Conservation (phyloP, 148 eudicot species). For the Polygonum aviculare region DNA sequence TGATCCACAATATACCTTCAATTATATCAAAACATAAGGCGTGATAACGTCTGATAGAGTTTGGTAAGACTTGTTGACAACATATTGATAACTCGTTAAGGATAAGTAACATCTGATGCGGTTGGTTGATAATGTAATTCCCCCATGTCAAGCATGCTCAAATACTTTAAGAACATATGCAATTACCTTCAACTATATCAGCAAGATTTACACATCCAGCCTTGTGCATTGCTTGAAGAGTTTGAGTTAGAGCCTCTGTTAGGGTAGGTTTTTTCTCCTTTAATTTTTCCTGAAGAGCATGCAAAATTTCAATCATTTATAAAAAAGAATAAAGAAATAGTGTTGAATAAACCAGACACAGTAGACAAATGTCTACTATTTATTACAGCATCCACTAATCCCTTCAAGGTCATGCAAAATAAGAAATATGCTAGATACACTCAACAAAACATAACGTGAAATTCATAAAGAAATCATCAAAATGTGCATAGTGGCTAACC, state of each 20-base stretch:
- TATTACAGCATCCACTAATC: neutral
- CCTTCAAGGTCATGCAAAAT: too few relatives aligned
- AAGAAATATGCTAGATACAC: too few relatives aligned
- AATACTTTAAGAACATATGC: neutral
- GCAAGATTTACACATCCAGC: slow-evolving; percentile 86
- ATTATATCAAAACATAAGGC: too few relatives aligned
- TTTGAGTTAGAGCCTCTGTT: slow-evolving; percentile 76
- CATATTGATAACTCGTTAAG: too few relatives aligned
- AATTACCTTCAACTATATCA: slow-evolving; percentile 81
- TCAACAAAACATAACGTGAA: too few relatives aligned
- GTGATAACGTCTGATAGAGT: too few relatives aligned
- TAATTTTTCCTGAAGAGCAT: slow-evolving; percentile 67
- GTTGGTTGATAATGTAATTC: too few relatives aligned
- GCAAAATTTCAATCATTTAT: neutral
- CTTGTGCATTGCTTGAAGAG: slow-evolving; percentile 91
- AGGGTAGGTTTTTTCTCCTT: slow-evolving; percentile 92
- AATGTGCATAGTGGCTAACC: neutral
- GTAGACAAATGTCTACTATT: neutral
- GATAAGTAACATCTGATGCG: too few relatives aligned
- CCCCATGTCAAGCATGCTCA: too few relatives aligned
- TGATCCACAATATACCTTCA: too few relatives aligned
- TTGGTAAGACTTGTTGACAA: too few relatives aligned
- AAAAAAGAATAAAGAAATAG: neutral
- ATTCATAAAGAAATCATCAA: too few relatives aligned
- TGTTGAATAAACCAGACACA: neutral